A percentile compares a stretch with the other conserved stretches of the same genome.
These are phyloP conservation scores for Orbilia oligospora DNA, from an alignment of 2,329 filamentous ascomycete genomes.

Conservation along the genomic window DNA sequence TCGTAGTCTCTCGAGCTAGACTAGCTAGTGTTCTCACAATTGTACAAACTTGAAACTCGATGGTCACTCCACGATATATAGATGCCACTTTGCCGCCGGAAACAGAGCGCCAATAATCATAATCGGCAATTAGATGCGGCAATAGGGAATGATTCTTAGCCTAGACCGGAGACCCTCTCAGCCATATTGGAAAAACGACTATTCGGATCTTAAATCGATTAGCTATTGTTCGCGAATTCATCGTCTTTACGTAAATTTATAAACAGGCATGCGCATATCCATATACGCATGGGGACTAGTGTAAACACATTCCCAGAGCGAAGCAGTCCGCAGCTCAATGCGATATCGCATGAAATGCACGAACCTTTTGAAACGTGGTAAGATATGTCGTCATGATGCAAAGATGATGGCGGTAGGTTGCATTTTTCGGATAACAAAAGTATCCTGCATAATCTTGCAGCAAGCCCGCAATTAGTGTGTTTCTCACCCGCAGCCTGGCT, in stretches of 20 bases:
- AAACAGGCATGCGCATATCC: background rate
- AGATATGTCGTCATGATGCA: background rate
- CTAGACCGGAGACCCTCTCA: too few relatives aligned
- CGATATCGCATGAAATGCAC: too few relatives aligned
- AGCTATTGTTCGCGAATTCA: background rate
- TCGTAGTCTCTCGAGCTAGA: background rate
- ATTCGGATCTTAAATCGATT: background rate
- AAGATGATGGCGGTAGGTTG: background rate
- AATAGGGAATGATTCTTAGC: background rate
- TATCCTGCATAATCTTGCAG: conserved; percentile 50
- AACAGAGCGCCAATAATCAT: background rate
- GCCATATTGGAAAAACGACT: background rate
- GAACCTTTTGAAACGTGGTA: background rate
- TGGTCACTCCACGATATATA: background rate
- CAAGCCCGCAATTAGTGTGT: background rate
- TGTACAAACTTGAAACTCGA: background rate
- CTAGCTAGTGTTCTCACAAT: conserved; percentile 5
- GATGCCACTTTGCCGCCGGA: background rate
- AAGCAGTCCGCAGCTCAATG: background rate
- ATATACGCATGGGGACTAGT: too few relatives aligned
- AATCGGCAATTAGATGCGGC: conserved; percentile 14
- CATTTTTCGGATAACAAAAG: conserved; percentile 41
- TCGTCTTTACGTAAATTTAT: conserved; percentile 2
- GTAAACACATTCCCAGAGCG: background rate
- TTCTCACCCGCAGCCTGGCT: background rate